Conservation (phyloP, 2,329 filamentous ascomycete species). For the Aspergillus intermedius region DNA sequence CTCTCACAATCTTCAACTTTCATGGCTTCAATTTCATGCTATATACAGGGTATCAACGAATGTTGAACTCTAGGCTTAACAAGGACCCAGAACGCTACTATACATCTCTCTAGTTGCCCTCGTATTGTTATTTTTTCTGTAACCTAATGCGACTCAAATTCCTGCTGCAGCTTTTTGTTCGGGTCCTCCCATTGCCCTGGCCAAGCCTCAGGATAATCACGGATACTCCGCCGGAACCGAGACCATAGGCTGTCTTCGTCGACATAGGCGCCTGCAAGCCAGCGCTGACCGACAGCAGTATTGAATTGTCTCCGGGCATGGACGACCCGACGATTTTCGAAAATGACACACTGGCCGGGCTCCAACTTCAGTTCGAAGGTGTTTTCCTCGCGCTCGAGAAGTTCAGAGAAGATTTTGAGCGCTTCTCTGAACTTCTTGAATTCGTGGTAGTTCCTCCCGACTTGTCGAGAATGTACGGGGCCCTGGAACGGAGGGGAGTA, state of each 20-base stretch:
- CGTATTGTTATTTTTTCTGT: too few relatives aligned
- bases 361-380: slow-evolving; percentile 66
- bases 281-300: slow-evolving; percentile 56
- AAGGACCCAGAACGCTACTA: too few relatives aligned
- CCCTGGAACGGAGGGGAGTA: slow-evolving; percentile 81
- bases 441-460: slow-evolving; percentile 5
- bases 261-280: slow-evolving; percentile 82
- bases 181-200: background rate
- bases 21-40: too few relatives aligned
- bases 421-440: slow-evolving; percentile 35
- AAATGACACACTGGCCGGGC: slow-evolving; percentile 85
- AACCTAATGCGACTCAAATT: too few relatives aligned
- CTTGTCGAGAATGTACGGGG: slow-evolving; percentile 30
- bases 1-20: too few relatives aligned
- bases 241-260: slow-evolving; percentile 57
- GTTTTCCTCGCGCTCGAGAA: slow-evolving; percentile 53
- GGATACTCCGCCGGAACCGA: slow-evolving; percentile 27
- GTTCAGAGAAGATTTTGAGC: slow-evolving; percentile 52
- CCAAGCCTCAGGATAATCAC: slow-evolving; percentile 6
- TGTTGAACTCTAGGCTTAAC: too few relatives aligned
- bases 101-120: too few relatives aligned
- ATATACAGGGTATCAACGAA: too few relatives aligned
- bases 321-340: slow-evolving; percentile 78
- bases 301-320: slow-evolving; percentile 79
- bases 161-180: slow-evolving; percentile 11